phyloP scores from a whole-genome alignment of 768 basidiomycete genomes.

The Gyrodon lividus region DNA sequence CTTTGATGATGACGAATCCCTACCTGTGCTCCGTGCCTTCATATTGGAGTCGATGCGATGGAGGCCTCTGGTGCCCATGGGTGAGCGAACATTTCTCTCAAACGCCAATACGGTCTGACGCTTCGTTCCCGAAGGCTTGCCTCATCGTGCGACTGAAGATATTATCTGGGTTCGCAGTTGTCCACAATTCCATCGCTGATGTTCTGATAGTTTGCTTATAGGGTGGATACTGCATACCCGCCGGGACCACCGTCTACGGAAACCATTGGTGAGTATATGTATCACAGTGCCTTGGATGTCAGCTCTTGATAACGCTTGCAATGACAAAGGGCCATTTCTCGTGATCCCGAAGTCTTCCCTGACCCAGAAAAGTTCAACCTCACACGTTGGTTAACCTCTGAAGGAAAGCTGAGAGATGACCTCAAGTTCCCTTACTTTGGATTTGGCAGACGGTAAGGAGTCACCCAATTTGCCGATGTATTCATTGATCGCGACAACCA shows the following conservation, averaged over 20 bases:
- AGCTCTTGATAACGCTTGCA: background rate
- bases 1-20: slow-evolving; percentile 30
- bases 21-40: slow-evolving; percentile 35
- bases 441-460: slow-evolving; percentile 40
- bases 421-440: slow-evolving; percentile 51
- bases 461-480: background rate
- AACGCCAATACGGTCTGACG: background rate
- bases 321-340: slow-evolving; percentile 31
- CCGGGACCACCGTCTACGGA: slow-evolving; percentile 16
- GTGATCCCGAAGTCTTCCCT: slow-evolving; percentile 37
- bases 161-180: slow-evolving; percentile 12
- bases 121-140: background rate
- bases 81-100: slow-evolving; percentile 5
- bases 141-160: slow-evolving; percentile 18
- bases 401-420: slow-evolving; percentile 39
- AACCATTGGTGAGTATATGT: slow-evolving; percentile 13
- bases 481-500: background rate
- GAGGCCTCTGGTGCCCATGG: slow-evolving; percentile 29
- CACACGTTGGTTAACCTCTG: slow-evolving; percentile 27
- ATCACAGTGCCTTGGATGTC: background rate
- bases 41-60: slow-evolving; percentile 36
- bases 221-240: slow-evolving; percentile 18
- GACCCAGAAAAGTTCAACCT: slow-evolving; percentile 38
- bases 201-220: background rate
- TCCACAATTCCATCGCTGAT: background rate